Evolutionary conservation across 371 early-diverging fungal species (phyloP).

Genomic region (Nematocida sp.): DNA sequence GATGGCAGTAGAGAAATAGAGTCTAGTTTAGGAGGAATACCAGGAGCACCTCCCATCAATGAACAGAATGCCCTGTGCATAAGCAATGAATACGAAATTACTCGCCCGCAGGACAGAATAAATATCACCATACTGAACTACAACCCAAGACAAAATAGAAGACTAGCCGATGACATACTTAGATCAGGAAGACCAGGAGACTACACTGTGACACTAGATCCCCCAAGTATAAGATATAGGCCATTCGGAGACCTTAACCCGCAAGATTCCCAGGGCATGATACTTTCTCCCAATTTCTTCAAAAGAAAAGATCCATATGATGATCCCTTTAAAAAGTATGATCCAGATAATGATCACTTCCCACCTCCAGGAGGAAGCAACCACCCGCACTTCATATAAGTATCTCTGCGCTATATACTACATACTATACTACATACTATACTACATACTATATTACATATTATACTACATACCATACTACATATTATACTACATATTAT

Average conservation of each 20-base stretch:
- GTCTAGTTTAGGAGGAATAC: no score
- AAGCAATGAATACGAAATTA: neutral
- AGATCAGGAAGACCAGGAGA: neutral
- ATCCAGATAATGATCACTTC: conserved; percentile 49
- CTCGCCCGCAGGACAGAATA: neutral
- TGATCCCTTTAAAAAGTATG: conserved; percentile 30
- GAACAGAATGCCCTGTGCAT: no score
- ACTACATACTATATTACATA: neutral
- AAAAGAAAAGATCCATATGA: neutral
- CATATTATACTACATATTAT: no score
- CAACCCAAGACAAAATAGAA: neutral
- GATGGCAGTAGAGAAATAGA: no score
- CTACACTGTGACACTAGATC: neutral
- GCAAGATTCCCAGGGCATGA: neutral
- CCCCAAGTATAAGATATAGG: neutral
- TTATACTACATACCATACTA: no score
- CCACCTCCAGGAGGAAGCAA: conserved; percentile 20
- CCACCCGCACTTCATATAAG: neutral
- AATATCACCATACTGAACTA: conserved; percentile 1
- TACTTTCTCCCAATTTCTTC: conserved; percentile 13
- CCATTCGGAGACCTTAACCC: neutral
- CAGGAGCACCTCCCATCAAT: no score
- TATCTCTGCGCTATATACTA: neutral
- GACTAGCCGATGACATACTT: neutral
- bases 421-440: conserved; percentile 7